These are phyloP conservation scores for Hyphodiscus hymeniophilus DNA, from an alignment of 495 filamentous ascomycete species.

Conservation along the genomic window DNA sequence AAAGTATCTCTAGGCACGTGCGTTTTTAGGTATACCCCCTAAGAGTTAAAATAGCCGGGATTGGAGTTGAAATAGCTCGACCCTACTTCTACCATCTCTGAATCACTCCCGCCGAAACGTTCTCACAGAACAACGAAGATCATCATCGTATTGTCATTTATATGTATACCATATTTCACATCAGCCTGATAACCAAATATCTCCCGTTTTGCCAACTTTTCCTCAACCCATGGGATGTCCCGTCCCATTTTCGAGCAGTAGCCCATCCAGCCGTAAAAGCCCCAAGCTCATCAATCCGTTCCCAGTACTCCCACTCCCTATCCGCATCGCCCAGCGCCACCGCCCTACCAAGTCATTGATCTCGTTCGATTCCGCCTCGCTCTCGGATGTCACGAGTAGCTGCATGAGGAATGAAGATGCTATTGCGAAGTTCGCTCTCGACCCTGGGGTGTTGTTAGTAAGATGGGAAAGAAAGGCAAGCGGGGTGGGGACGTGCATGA, in stretches of 20 bases:
- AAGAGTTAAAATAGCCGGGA: too few species aligned
- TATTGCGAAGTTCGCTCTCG: conserved; percentile 23
- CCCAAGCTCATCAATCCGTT: conserved; percentile 24
- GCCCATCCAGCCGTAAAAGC: conserved; percentile 21
- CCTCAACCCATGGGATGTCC: not conserved
- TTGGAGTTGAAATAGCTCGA: too few species aligned
- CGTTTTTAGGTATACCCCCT: too few species aligned
- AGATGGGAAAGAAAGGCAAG: not conserved
- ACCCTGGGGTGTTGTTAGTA: conserved; percentile 12
- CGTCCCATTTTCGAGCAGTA: conserved; percentile 17
- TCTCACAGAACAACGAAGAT: too few species aligned
- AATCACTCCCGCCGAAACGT: too few species aligned
- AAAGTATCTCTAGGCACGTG: too few species aligned
- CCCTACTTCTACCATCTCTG: too few species aligned
- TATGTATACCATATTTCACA: too few species aligned
- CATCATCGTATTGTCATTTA: conserved; percentile 31
- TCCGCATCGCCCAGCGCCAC: conserved; percentile 22
- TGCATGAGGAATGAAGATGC: conserved; percentile 26
- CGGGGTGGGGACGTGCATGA: conserved; percentile 12
- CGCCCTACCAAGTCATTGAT: conserved; percentile 18
- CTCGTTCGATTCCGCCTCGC: conserved; percentile 16
- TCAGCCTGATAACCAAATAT: not conserved
- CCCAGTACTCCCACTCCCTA: conserved; percentile 16
- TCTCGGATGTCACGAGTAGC: conserved; percentile 16
- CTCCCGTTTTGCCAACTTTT: not conserved